phyloP scores from a whole-genome alignment of 106 monocot genomes.

The Ottelia alismoides region DNA sequence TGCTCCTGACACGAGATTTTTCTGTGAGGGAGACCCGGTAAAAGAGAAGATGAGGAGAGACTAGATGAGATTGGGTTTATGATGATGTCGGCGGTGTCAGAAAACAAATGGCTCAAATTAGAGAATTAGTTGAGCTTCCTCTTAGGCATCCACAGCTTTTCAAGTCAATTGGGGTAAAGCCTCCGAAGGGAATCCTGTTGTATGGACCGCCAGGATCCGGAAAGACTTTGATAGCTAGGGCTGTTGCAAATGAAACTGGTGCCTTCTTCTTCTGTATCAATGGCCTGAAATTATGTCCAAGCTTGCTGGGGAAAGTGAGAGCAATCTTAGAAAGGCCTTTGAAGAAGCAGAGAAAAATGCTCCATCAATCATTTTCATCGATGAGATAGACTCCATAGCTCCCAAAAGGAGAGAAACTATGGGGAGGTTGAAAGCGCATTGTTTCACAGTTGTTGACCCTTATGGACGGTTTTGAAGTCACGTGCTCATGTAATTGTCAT shows the following conservation, averaged over 20 bases:
- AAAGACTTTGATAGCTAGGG: too few relatives aligned
- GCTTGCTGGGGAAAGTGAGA: slow-evolving; percentile 80
- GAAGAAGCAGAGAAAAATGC: slow-evolving; percentile 89
- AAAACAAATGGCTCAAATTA: too few relatives aligned
- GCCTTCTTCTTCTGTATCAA: too few relatives aligned
- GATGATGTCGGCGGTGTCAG: too few relatives aligned
- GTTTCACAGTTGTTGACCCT: slow-evolving; percentile 81
- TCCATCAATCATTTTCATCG: too few relatives aligned
- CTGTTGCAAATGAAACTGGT: too few relatives aligned
- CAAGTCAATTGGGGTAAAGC: slow-evolving; percentile 80
- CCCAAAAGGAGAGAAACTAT: slow-evolving; percentile 70
- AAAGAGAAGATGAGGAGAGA: slow-evolving; percentile 74
- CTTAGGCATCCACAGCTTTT: too few relatives aligned
- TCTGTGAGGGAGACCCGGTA: slow-evolving; percentile 70
- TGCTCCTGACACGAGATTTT: slow-evolving; percentile 73
- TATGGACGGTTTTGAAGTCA: slow-evolving; percentile 73
- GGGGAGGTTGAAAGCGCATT: slow-evolving; percentile 77
- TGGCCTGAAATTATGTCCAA: too few relatives aligned
- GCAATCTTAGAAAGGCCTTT: slow-evolving; percentile 80
- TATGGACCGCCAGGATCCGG: slow-evolving; percentile 77
- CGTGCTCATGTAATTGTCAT: too few relatives aligned
- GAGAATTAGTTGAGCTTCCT: too few relatives aligned
- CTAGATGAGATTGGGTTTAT: too few relatives aligned
- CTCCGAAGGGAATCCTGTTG: slow-evolving; percentile 67
- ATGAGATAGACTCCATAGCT: slow-evolving; percentile 79